Evolutionary conservation across 176 grass and related monocot species (phyloP), one percentile per base, ranked within the genome.

Genomic region (Hyparrhenia diplandra): DNA sequence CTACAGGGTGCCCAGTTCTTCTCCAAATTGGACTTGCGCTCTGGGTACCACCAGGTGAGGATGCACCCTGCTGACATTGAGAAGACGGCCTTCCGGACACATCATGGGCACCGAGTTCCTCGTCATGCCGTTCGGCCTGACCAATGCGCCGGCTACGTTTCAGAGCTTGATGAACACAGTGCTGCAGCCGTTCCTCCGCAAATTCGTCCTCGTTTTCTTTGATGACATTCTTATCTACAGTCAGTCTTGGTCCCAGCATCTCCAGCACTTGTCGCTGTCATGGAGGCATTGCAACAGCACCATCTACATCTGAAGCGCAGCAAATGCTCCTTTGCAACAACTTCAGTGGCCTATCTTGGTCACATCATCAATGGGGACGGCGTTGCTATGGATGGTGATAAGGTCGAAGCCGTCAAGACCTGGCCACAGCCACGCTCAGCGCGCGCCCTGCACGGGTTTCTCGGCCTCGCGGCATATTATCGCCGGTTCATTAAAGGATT

Each of bases 211-310:
- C 0, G 20, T 55, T 0, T 55, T 55, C 6, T 55, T 55, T 2
- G 51, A 55, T 55, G 51, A 55, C 6, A 55, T n/a, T 2, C 51
- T 55, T 7, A 3, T 55, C 6, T 55, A 55, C 6, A 21, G 7
- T 5, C 0, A 6, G 0, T 6, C 20, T 0, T 55, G 51, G 51
- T 8, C 20, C 0, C 2, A 21, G 2, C 51, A 55, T 0, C 20
- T 55, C 1, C 18, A 9, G 2, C 51, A 55, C 0, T 6, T 55
- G 1, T 6, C 5, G 6, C 51, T 20, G 20, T 55, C 7, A 18
- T 55, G 4, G 2, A 55, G 2, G 8, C 6, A 0, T 6, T 55
- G 0, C 20, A 8, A 2, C 6, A 0, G 0, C 51, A 55, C 1
- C 6, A 3, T 0, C 51, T 55, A 0, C 17, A 9, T 2, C 20